Percentiles rank a stretch among this genome's conserved stretches.
Conservation (phyloP, 2,329 filamentous ascomycete genomes). For the Penicillium sp. region DNA sequence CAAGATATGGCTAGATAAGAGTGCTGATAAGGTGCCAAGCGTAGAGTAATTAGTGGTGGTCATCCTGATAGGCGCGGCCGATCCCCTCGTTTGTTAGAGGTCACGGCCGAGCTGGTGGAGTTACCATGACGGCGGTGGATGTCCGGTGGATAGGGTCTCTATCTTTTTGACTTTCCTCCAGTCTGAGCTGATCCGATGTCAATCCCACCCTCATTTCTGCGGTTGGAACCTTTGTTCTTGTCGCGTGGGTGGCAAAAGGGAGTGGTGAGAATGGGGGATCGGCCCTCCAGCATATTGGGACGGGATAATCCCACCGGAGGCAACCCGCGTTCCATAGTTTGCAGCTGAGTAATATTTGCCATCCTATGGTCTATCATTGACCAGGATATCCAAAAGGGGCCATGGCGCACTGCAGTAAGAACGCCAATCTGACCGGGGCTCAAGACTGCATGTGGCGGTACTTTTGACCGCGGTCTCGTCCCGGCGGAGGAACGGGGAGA, state of each 20-base stretch:
- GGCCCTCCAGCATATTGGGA: neutral
- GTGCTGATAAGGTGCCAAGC: conserved; percentile 22
- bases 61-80: conserved; percentile 19
- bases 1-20: conserved; percentile 23
- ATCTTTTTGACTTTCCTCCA: neutral
- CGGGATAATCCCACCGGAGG: neutral
- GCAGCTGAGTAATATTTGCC: neutral
- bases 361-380: neutral
- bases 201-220: neutral
- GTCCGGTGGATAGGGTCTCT: neutral
- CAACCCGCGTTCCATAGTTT: neutral
- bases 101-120: neutral
- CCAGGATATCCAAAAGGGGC: neutral
- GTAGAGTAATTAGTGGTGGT: conserved; percentile 30
- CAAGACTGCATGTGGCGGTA: conserved; percentile 1
- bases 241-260: neutral
- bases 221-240: neutral
- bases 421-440: neutral
- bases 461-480: neutral
- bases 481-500: neutral
- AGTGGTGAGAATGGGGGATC: neutral
- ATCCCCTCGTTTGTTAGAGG: neutral
- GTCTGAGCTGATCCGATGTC: neutral
- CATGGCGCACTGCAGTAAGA: neutral
- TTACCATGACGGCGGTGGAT: neutral